Evolutionary conservation across 192 early-diverging fungal species (phyloP).

Genomic region (Coemansia sp.): DNA sequence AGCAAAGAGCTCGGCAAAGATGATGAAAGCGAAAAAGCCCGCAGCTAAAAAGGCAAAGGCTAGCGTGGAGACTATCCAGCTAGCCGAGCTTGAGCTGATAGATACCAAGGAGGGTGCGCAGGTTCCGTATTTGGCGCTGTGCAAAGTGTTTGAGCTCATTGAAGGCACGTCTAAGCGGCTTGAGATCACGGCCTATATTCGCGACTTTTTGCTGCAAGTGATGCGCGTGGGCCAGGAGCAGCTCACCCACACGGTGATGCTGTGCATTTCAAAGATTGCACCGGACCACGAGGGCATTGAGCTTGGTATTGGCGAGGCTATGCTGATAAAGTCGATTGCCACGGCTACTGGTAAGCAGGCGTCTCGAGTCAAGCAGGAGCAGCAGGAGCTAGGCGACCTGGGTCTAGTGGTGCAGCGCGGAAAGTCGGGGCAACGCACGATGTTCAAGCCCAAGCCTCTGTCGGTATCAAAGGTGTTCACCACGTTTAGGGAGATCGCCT

Average conservation of each 20-base stretch:
- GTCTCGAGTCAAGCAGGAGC: conserved; percentile 78
- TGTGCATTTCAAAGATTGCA: conserved; percentile 90
- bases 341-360: conserved; percentile 79
- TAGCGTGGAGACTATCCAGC: conserved; percentile 9
- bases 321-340: conserved; percentile 93
- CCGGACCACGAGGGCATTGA: conserved; percentile 97
- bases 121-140: conserved; percentile 80
- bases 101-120: conserved; percentile 43
- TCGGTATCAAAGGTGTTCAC: conserved; percentile 82
- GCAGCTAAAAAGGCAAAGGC: conserved; percentile 26
- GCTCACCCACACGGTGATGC: conserved; percentile 72
- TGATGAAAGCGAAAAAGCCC: conserved; percentile 8
- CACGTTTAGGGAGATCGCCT: conserved; percentile 85
- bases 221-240: conserved; percentile 41
- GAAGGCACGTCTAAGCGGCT: conserved; percentile 85
- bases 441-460: conserved; percentile 80
- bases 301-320: conserved; percentile 92
- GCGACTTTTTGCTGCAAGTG: conserved; percentile 42
- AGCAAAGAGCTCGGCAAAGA: conserved; percentile 8
- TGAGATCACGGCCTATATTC: conserved; percentile 44
- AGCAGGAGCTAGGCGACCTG: conserved; percentile 81
- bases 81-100: conserved; percentile 24
- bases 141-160: conserved; percentile 87
- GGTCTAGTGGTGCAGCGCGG: conserved; percentile 89
- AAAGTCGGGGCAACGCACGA: conserved; percentile 81